phyloP scores from a whole-genome alignment of 257 asterid species.

The Solanum bukasovii region DNA sequence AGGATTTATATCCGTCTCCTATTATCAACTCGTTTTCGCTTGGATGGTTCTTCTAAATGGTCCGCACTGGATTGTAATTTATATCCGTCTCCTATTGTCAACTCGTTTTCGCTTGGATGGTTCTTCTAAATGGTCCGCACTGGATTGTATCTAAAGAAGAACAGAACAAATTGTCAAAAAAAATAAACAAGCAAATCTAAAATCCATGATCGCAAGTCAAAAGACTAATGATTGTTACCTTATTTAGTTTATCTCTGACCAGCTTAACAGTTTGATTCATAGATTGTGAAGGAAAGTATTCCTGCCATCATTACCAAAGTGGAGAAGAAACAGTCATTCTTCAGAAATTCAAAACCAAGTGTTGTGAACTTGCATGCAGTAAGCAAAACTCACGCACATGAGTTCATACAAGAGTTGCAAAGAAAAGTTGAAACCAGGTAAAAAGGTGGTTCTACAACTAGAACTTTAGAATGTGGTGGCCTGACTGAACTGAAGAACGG shows the following conservation, averaged over 20 bases:
- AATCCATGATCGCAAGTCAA: neutral
- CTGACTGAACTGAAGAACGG: neutral
- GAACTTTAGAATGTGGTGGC: neutral
- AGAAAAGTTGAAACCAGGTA: neutral
- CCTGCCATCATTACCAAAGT: constrained; percentile 25
- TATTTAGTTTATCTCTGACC: constrained; percentile 71
- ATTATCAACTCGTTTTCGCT: constrained; percentile 48
- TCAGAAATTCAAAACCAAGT: neutral
- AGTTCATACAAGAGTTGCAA: neutral
- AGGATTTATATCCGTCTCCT: constrained; percentile 57
- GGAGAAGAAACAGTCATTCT: neutral
- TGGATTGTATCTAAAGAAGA: constrained; percentile 46
- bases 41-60: constrained; percentile 36
- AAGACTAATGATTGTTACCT: constrained; percentile 24
- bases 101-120: constrained; percentile 51
- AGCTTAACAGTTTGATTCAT: constrained; percentile 73
- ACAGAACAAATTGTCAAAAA: neutral
- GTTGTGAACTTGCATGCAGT: neutral
- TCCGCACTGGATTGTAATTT: constrained; percentile 40
- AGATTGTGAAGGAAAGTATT: constrained; percentile 63
- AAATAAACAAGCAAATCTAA: neutral
- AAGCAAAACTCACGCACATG: neutral
- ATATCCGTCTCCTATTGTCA: neutral
- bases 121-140: constrained; percentile 24
- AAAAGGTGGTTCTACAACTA: neutral